phyloP scores from a whole-genome alignment of 2,329 filamentous ascomycete genomes.

The Diplocarpon rosae region DNA sequence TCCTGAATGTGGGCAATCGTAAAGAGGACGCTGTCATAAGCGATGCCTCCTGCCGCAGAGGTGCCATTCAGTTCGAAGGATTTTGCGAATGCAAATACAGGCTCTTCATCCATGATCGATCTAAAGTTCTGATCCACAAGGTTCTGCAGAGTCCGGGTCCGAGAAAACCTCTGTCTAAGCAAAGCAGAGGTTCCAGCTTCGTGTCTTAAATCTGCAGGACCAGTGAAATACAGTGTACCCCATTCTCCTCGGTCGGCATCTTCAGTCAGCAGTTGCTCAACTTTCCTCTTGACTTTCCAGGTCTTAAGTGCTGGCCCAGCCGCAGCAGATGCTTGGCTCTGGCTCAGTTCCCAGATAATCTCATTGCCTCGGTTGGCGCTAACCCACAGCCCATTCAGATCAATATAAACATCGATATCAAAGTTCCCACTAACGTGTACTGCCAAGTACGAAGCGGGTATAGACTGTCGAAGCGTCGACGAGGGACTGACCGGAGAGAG shows the following conservation, averaged over 20 bases:
- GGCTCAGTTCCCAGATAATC: conserved; percentile 58
- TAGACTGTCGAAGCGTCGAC: conserved; percentile 25
- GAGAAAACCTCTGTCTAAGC: conserved; percentile 59
- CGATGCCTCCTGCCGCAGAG: conserved; percentile 21
- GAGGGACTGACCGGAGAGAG: conserved; percentile 27
- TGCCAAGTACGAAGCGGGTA: conserved; percentile 68
- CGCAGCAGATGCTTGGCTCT: conserved; percentile 31
- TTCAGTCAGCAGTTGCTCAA: conserved; percentile 65
- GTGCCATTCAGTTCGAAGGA: conserved; percentile 41
- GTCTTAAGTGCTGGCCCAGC: conserved; percentile 43
- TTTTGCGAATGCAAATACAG: conserved; percentile 70
- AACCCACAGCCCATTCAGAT: conserved; percentile 70
- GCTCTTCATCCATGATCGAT: conserved; percentile 64
- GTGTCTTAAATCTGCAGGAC: conserved; percentile 53
- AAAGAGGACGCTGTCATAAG: conserved; percentile 51
- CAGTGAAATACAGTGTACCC: conserved; percentile 71
- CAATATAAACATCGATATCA: conserved; percentile 53
- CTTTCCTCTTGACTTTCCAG: conserved; percentile 49
- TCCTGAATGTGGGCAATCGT: conserved; percentile 69
- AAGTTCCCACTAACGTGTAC: conserved; percentile 57
- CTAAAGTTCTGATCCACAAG: conserved; percentile 56
- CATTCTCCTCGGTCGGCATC: conserved; percentile 67
- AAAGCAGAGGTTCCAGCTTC: conserved; percentile 58
- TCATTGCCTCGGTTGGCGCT: conserved; percentile 60
- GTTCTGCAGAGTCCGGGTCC: conserved; percentile 55